Evolutionary conservation across 2,329 filamentous ascomycete genomes (phyloP).

Genomic region (Calcarisporium arbuscula): DNA sequence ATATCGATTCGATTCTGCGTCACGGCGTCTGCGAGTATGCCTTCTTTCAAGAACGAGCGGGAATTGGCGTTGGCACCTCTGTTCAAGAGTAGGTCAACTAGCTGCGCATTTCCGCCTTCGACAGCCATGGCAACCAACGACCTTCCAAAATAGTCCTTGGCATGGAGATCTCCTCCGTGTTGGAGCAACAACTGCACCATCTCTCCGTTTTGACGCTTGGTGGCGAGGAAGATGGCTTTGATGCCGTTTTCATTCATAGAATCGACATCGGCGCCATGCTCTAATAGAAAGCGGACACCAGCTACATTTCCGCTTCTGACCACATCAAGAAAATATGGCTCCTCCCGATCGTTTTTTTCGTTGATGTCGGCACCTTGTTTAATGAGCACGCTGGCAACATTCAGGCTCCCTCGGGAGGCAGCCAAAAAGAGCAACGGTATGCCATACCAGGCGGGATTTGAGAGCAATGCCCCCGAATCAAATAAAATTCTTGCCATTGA

Average conservation of each 20-base stretch:
- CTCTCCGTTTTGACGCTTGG: slow-evolving; percentile 20
- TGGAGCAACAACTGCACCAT: slow-evolving; percentile 22
- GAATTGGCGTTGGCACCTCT: slow-evolving; percentile 26
- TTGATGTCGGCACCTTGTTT: slow-evolving; percentile 23
- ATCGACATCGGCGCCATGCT: slow-evolving; percentile 23
- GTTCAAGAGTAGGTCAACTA: slow-evolving; percentile 26
- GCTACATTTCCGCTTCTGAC: slow-evolving; percentile 17
- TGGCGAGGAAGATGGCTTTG: slow-evolving; percentile 20
- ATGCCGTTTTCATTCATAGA: slow-evolving; percentile 18
- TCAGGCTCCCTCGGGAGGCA: slow-evolving; percentile 20
- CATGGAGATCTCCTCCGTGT: slow-evolving; percentile 28
- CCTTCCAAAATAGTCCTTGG: slow-evolving; percentile 22
- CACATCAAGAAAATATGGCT: slow-evolving; percentile 24
- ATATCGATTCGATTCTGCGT: slow-evolving; percentile 24
- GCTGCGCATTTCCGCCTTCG: slow-evolving; percentile 18
- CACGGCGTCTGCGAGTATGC: slow-evolving; percentile 27
- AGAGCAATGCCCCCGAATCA: too few relatives aligned
- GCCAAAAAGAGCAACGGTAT: slow-evolving; percentile 28
- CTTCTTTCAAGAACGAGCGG: slow-evolving; percentile 21
- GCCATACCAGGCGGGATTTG: slow-evolving; percentile 16
- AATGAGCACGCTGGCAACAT: slow-evolving; percentile 21
- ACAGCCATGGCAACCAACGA: slow-evolving; percentile 23
- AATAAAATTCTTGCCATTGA: too few relatives aligned
- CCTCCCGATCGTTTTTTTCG: slow-evolving; percentile 20
- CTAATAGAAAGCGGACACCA: slow-evolving; percentile 22